Percentiles rank a stretch among this genome's conserved stretches.
Conservation (phyloP, 2,329 filamentous ascomycete species). For the Rhinocladiella mackenziei region DNA sequence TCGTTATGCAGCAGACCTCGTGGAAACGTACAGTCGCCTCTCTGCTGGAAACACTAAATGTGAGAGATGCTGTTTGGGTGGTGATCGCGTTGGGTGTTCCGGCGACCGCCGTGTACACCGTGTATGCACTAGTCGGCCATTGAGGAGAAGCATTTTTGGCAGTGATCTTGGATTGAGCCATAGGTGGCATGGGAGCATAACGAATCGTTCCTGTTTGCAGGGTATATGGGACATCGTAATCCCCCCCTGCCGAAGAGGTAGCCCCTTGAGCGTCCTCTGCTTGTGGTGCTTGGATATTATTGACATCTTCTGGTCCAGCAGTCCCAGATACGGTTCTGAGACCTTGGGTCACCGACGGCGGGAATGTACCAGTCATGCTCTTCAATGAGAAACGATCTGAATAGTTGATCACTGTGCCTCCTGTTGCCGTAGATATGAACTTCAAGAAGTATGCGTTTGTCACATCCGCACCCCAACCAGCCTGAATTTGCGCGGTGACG, state of each 20-base stretch:
- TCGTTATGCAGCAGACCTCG: background rate
- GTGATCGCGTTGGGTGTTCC: slow-evolving; percentile 49
- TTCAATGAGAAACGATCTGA: slow-evolving; percentile 62
- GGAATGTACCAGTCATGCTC: slow-evolving; percentile 60
- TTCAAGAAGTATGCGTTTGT: slow-evolving; percentile 55
- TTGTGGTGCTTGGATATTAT: slow-evolving; percentile 30
- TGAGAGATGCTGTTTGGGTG: slow-evolving; percentile 51
- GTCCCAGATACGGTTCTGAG: slow-evolving; percentile 36
- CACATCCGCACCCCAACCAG: slow-evolving; percentile 42
- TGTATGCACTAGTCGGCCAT: slow-evolving; percentile 54
- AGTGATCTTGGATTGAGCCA: slow-evolving; percentile 58
- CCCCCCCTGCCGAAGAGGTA: slow-evolving; percentile 20
- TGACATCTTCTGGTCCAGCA: slow-evolving; percentile 23
- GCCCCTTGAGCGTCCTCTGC: slow-evolving; percentile 31
- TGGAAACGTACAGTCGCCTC: slow-evolving; percentile 56
- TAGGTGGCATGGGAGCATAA: slow-evolving; percentile 59
- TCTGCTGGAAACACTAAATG: slow-evolving; percentile 49
- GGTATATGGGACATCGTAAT: slow-evolving; percentile 49
- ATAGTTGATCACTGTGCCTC: slow-evolving; percentile 56
- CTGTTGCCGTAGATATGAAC: slow-evolving; percentile 53
- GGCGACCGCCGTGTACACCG: slow-evolving; percentile 40
- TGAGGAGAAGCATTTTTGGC: slow-evolving; percentile 48
- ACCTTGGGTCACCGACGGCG: slow-evolving; percentile 38
- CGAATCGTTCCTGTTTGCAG: slow-evolving; percentile 55
- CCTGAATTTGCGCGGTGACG: slow-evolving; percentile 45